Conservation (phyloP, 2,329 filamentous ascomycete genomes). For the Sclerotinia glacialis region DNA sequence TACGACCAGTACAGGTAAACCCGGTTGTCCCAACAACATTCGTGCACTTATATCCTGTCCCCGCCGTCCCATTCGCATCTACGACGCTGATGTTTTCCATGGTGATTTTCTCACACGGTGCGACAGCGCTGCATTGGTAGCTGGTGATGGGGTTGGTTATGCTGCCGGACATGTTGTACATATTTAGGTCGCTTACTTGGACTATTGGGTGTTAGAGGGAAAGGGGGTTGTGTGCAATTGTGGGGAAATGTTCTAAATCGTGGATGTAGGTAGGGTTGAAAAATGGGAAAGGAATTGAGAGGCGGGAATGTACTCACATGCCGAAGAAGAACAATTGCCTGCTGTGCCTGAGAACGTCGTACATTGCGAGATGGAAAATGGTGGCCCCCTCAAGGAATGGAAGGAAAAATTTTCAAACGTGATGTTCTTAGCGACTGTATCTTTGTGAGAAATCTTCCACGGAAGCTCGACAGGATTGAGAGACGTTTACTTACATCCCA, state of each 20-base stretch:
- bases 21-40: slow-evolving; percentile 12
- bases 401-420: slow-evolving; percentile 18
- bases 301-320: not conserved
- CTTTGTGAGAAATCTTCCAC: not conserved
- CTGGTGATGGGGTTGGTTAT: slow-evolving; percentile 12
- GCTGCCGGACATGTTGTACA: slow-evolving; percentile 14
- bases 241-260: not conserved
- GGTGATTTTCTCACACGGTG: slow-evolving; percentile 7
- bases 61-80: slow-evolving; percentile 3
- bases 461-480: no score
- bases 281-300: not conserved
- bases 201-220: not conserved
- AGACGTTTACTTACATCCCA: slow-evolving; percentile 40
- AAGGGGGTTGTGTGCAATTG: not conserved
- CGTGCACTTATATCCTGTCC: slow-evolving; percentile 11
- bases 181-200: slow-evolving; percentile 1
- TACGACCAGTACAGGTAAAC: slow-evolving; percentile 1
- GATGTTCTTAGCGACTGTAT: slow-evolving; percentile 22
- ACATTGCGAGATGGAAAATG: slow-evolving; percentile 43
- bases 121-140: slow-evolving; percentile 14
- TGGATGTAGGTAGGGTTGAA: not conserved
- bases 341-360: slow-evolving; percentile 41
- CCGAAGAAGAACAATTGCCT: slow-evolving; percentile 43
- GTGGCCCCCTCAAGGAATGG: not conserved
- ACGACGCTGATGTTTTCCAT: slow-evolving; percentile 8